A percentile compares a stretch with the other conserved stretches of the same genome.
Conservation (phyloP, 225 moss, liverwort and hornwort genomes). For the Climacium dendroides region DNA sequence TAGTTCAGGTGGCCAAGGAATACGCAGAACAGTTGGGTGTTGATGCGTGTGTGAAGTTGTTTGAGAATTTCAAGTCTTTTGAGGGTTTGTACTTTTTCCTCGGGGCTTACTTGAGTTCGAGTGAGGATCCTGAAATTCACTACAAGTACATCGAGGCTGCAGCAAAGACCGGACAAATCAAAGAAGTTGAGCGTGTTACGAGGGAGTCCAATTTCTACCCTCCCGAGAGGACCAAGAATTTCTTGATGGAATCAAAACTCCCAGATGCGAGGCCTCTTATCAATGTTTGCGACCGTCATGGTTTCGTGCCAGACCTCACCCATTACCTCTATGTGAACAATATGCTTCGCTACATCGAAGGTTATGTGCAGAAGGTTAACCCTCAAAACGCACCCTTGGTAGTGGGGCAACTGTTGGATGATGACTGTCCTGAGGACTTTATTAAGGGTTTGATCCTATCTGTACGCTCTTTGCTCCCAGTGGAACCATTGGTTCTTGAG, state of each 20-base stretch:
- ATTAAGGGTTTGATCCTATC: conserved; percentile 94
- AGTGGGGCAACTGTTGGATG: conserved; percentile 95
- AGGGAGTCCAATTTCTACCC: conserved; percentile 97
- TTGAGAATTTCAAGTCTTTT: conserved; percentile 92
- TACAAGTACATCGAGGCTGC: conserved; percentile 99
- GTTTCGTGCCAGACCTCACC: conserved; percentile 94
- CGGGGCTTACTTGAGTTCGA: conserved; percentile 78
- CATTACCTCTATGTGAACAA: conserved; percentile 92
- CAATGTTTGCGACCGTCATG: conserved; percentile 95
- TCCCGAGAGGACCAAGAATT: conserved; percentile 93
- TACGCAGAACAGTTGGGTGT: conserved; percentile 95
- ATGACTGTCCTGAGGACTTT: conserved; percentile 97
- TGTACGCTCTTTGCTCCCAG: conserved; percentile 87
- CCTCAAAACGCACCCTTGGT: conserved; percentile 88
- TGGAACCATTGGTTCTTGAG: conserved; percentile 92
- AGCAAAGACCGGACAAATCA: conserved; percentile 98
- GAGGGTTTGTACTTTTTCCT: conserved; percentile 98
- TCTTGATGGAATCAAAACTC: conserved; percentile 96
- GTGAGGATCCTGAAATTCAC: conserved; percentile 99
- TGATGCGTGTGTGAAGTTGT: conserved; percentile 86
- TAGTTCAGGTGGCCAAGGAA: conserved; percentile 98
- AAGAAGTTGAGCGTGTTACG: conserved; percentile 98
- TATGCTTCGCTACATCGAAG: conserved; percentile 98
- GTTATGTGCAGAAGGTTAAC: conserved; percentile 99
- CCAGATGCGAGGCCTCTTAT: conserved; percentile 97